Base-by-base conservation (phyloP, 1,139 yeast species). In the Pichia sp. region DNA sequence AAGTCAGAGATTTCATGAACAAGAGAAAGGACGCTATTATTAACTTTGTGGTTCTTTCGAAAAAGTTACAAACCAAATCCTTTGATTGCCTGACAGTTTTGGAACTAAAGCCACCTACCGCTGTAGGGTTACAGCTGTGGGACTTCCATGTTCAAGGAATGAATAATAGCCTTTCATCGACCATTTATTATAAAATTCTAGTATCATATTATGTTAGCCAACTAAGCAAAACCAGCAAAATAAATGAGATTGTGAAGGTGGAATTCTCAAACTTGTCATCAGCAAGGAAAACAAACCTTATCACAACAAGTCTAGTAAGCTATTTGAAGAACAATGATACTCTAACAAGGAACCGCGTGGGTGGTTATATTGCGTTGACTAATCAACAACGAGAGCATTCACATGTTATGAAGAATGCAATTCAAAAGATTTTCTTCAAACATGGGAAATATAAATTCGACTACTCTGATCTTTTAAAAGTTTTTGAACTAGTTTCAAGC, bases 341-440 rank as follows among this genome's bases (percentile, higher is more conserved):
- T 27, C 31, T 34, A 16, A 27, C 55, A 34, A 55, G 54, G 24
- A 51, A 51, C 34, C 51, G 46, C 31, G 56, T 53, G 51, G 58
- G 58, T 49, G 54, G 51, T 49, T 53, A 48, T 31, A 50, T 55
- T 31, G 41, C 49, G 5, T 45, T 51, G 47, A 42, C 47, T 20
- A 56, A 54, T 24, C 30, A 46, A n/a, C 47, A 46, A 20, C 30
- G 30, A 16, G 58, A 56, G 42, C 55, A 56, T 54, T 46, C 57
- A 16, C 43, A 48, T 44, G 51, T 56, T 9, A 49, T 54, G 53
- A 51, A 49, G 20, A 7, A 17, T 9, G 48, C 48, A 3, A 20
- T 56, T 6, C 24, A 14, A 7, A 36, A 30, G 14, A 12, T 49
- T 29, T 56, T 38, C 51, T 50, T 29, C 40, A 6, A 6, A 36